Evolutionary conservation across 768 basidiomycete species (phyloP).

Genomic region (Tylopilus cervinicoccineus): DNA sequence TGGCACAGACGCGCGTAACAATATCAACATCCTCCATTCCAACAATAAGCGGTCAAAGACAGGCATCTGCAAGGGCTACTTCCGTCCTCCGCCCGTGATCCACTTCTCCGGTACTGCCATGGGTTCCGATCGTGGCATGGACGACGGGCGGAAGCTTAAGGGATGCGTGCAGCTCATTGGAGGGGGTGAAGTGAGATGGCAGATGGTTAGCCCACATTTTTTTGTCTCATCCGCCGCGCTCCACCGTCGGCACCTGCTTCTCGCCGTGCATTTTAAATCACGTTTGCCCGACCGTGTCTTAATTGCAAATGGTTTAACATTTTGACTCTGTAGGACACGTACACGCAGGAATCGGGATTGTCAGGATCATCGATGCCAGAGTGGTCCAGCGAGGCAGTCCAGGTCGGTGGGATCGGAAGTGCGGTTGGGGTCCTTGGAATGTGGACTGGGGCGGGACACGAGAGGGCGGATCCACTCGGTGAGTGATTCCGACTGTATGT

Average conservation of each 20-base stretch:
- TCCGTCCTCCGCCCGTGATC: constrained; percentile 44
- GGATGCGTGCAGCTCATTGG: constrained; percentile 48
- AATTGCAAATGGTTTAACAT: not conserved
- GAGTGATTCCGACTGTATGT: constrained; percentile 5
- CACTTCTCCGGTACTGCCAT: constrained; percentile 44
- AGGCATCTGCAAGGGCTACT: constrained; percentile 20
- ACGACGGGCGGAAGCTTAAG: constrained; percentile 32
- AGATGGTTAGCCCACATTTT: constrained; percentile 34
- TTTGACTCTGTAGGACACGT: constrained; percentile 13
- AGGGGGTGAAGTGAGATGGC: constrained; percentile 51
- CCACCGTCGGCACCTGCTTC: no score
- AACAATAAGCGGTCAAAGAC: not conserved
- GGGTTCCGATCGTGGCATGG: constrained; percentile 33
- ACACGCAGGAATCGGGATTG: constrained; percentile 30
- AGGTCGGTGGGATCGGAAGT: constrained; percentile 53
- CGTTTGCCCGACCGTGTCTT: not conserved
- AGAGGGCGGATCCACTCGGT: constrained; percentile 42
- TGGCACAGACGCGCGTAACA: not conserved
- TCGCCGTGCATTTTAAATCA: no score
- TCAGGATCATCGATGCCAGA: constrained; percentile 34
- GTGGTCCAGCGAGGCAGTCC: constrained; percentile 55
- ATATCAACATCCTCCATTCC: constrained; percentile 17
- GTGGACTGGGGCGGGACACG: constrained; percentile 53
- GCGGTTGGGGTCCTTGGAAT: constrained; percentile 48
- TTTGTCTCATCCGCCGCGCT: no score